These are phyloP conservation scores for Mortierella sp. DNA, from an alignment of 371 early-diverging fungal species.

Conservation along the genomic window DNA sequence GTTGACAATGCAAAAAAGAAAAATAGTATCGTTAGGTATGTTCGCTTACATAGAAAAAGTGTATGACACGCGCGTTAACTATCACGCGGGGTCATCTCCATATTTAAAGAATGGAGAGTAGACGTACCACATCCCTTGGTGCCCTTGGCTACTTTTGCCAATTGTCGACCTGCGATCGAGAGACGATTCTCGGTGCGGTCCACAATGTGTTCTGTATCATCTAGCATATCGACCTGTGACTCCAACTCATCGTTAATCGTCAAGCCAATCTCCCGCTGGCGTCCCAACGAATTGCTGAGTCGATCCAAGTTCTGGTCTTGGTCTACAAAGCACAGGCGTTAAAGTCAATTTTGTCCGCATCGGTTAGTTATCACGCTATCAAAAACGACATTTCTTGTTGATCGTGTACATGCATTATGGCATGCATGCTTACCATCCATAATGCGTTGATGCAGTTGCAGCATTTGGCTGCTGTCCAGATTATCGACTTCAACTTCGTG, in stretches of 20 bases:
- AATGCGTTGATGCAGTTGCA: slow-evolving; percentile 83
- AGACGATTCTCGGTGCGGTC: slow-evolving; percentile 74
- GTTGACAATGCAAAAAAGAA: too few species aligned
- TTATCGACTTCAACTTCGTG: slow-evolving; percentile 65
- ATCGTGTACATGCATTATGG: neutral
- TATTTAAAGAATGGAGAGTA: neutral
- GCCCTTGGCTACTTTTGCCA: slow-evolving; percentile 38
- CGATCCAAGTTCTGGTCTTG: slow-evolving; percentile 86
- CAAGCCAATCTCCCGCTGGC: slow-evolving; percentile 83
- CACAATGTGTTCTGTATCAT: slow-evolving; percentile 78
- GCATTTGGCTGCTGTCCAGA: slow-evolving; percentile 71
- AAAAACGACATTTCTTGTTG: neutral
- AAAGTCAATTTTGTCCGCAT: neutral
- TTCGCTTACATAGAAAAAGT: neutral
- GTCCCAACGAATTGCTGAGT: slow-evolving; percentile 73
- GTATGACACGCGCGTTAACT: neutral
- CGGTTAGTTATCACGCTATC: neutral
- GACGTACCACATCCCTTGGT: slow-evolving; percentile 48
- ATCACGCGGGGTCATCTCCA: neutral
- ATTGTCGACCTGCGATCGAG: slow-evolving; percentile 64
- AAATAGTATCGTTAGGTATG: neutral
- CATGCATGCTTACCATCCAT: slow-evolving; percentile 71
- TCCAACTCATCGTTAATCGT: slow-evolving; percentile 86
- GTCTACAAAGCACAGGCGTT: slow-evolving; percentile 58
- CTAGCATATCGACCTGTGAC: slow-evolving; percentile 80